These are phyloP conservation scores for Fistulifera pelliculosa DNA, from an alignment of 108 stramenopile species.

Conservation along the genomic window DNA sequence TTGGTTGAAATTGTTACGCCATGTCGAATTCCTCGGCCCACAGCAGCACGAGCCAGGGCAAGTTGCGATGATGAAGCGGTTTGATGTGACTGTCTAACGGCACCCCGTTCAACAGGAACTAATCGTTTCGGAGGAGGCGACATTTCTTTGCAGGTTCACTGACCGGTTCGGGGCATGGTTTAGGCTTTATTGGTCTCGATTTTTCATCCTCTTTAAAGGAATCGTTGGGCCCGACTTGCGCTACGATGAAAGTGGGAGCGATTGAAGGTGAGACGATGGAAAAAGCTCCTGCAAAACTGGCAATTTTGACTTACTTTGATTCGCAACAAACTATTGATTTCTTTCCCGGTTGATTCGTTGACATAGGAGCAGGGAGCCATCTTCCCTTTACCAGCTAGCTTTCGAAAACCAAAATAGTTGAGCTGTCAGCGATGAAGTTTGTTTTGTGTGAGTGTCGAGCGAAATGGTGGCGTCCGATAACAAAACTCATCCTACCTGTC, in stretches of 20 bases:
- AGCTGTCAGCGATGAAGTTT: too few relatives aligned
- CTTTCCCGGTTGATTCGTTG: slow-evolving; percentile 64
- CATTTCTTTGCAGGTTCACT: background rate
- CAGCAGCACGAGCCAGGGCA: slow-evolving; percentile 39
- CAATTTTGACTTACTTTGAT: slow-evolving; percentile 56
- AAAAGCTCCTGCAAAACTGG: too few relatives aligned
- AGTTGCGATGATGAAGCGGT: slow-evolving; percentile 19
- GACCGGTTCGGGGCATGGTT: background rate
- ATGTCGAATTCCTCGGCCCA: slow-evolving; percentile 47
- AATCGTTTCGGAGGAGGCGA: background rate
- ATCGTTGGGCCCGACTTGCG: slow-evolving; percentile 27
- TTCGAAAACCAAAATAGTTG: slow-evolving; percentile 87
- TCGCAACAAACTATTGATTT: slow-evolving; percentile 58
- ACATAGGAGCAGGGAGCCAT: slow-evolving; percentile 89
- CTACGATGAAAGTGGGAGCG: too few relatives aligned
- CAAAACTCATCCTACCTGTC: too few relatives aligned
- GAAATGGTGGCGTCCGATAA: too few relatives aligned
- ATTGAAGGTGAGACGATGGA: too few relatives aligned
- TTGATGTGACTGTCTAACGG: background rate
- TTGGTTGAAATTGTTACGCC: background rate
- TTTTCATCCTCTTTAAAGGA: slow-evolving; percentile 21
- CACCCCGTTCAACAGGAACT: too few relatives aligned
- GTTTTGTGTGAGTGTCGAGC: too few relatives aligned
- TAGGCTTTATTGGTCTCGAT: background rate
- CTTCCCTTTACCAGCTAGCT: slow-evolving; percentile 88